Conservation (phyloP, 768 basidiomycete genomes). For the Tylopilus intermedius region DNA sequence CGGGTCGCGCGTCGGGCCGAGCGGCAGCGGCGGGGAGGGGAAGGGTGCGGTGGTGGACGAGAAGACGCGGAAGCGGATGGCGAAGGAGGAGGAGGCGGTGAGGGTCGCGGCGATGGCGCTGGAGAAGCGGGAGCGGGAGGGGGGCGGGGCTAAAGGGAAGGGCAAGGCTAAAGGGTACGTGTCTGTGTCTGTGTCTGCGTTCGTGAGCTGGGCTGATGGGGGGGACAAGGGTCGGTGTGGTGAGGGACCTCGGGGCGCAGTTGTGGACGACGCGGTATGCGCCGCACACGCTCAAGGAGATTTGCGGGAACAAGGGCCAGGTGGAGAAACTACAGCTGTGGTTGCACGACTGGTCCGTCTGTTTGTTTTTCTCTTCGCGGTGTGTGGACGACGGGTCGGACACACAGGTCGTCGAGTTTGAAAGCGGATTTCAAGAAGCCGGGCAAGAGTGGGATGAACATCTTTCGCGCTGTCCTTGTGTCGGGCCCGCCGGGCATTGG, state of each 20-base stretch:
- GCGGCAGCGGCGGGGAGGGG: constrained; percentile 7
- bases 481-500: constrained; percentile 96
- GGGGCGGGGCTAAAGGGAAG: neutral
- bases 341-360: constrained; percentile 78
- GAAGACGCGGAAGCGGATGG: constrained; percentile 74
- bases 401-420: constrained; percentile 64
- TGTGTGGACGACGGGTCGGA: neutral
- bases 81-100: constrained; percentile 77
- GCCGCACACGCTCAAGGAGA: constrained; percentile 78
- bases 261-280: constrained; percentile 97
- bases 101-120: constrained; percentile 70
- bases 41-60: constrained; percentile 53
- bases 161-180: constrained; percentile 19
- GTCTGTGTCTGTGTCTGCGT: neutral
- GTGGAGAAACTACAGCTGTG: constrained; percentile 87
- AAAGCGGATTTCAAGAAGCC: constrained; percentile 88
- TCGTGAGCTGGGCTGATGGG: neutral
- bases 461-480: constrained; percentile 82
- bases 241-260: constrained; percentile 52
- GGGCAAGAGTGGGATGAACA: constrained; percentile 84
- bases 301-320: constrained; percentile 91
- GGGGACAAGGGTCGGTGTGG: constrained; percentile 19
- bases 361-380: neutral
- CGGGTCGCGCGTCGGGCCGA: constrained; percentile 55
- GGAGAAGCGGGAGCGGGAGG: constrained; percentile 61